A percentile compares a stretch with the other conserved stretches of the same genome.
Evolutionary conservation across 1,139 yeast species (phyloP).

Genomic region (Saccharomyces hybrid): DNA sequence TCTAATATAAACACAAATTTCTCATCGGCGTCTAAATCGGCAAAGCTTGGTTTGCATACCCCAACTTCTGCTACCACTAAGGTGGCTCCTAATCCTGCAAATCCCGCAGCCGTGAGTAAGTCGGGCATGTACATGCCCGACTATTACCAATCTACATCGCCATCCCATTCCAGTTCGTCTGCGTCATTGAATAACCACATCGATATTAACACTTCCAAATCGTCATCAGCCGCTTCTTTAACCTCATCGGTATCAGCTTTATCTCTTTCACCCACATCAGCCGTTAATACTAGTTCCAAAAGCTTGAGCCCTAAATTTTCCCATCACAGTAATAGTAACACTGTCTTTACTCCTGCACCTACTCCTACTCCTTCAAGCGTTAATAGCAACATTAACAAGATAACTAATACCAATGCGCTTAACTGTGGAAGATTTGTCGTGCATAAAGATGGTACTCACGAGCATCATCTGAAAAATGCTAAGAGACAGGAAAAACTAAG

Average conservation of each 20-base stretch:
- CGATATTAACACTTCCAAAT: background rate
- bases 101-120: background rate
- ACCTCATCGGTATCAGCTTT: background rate
- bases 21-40: background rate
- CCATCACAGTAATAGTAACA: background rate
- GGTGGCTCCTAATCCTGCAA: background rate
- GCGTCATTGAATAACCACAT: background rate
- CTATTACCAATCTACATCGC: background rate
- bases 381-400: background rate
- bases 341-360: background rate
- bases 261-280: background rate
- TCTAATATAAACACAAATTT: background rate
- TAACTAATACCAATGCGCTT: background rate
- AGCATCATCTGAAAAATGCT: slow-evolving; percentile 68
- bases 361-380: background rate
- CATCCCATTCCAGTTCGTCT: background rate
- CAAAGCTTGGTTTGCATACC: background rate
- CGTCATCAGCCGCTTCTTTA: background rate
- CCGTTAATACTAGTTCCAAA: background rate
- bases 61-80: background rate
- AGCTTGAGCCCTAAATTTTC: background rate
- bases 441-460: slow-evolving; percentile 62
- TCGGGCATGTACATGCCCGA: background rate
- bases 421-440: slow-evolving; percentile 21
- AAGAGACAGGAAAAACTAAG: slow-evolving; percentile 84